Base-by-base conservation (phyloP, 768 basidiomycete species). In the Botryobasidium botryosum region DNA sequence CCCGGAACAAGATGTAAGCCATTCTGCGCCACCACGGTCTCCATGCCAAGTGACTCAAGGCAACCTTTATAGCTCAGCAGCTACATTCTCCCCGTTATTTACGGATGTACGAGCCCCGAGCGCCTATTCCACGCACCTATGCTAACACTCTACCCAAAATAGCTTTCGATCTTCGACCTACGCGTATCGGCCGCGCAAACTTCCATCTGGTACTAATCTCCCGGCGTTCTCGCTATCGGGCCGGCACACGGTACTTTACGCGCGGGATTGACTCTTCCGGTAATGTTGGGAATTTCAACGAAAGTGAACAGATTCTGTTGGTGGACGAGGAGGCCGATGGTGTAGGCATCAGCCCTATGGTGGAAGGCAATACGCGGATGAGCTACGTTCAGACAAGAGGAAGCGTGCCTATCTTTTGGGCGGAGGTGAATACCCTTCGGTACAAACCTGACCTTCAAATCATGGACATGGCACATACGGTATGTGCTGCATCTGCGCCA, bases 371-470 rank as follows among this genome's bases (percentile, higher is more conserved):
- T 24, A 59, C 64, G 32, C 46, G 57, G 46, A 56, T 90, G 52
- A 85, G 85, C 59, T 96, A 83, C 59, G 84, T 90, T 5, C 94
- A 99, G 62, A 88, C 79, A 45, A 69, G 94, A 51, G 94, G 94
- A 8, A 92, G 88, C 53, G 76, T 88, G 4, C 94, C 94, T 1
- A 59, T 97, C 17, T 97, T 81, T 58, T 99, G 94, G 92, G 84
- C 86, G 1, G 92, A 99, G 60, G 67, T 99, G 56, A 97, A 87
- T 61, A 97, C 84, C 35, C 57, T 99, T 52, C 70, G 90, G 53
- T 99, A 97, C 59, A 92, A 87, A 55, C 94, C 94, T 6, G 94
- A 97, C 62, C 62, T 99, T 47, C 86, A 88, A 61, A 71, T 97
- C 46, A 97, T 99, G 92, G 88, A 96, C 42, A 60, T 84, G 32